Evolutionary conservation across 164 flowering plant genomes (phyloP).

Genomic region (Vitis rotundifolia): DNA sequence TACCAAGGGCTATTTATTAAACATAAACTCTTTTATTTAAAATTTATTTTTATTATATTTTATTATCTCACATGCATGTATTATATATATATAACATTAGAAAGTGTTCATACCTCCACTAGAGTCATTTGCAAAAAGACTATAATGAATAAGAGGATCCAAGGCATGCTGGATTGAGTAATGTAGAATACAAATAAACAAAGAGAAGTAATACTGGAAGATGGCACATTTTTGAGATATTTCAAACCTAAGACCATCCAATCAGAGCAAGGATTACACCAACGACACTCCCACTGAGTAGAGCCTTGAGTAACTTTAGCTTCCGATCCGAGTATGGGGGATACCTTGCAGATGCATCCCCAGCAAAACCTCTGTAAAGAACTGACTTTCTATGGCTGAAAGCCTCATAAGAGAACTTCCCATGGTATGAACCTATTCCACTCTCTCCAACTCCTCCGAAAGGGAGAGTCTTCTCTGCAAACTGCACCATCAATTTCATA

Average conservation of each 20-base stretch:
- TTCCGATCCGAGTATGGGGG: constrained; percentile 76
- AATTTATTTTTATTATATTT: no score
- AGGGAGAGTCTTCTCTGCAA: constrained; percentile 55
- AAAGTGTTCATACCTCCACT: no score
- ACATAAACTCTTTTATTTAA: no score
- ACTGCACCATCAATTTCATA: constrained; percentile 45
- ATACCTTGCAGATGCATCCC: constrained; percentile 70
- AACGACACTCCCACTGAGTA: constrained; percentile 46
- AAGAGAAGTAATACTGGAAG: background rate
- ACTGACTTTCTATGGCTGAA: constrained; percentile 91
- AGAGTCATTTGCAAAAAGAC: background rate
- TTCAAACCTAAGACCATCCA: constrained; percentile 28
- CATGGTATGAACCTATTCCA: constrained; percentile 87
- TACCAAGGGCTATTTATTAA: no score
- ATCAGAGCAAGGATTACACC: constrained; percentile 50
- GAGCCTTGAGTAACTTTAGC: constrained; percentile 56
- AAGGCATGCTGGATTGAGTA: background rate
- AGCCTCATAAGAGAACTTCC: constrained; percentile 83
- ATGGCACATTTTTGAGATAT: background rate
- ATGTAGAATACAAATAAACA: background rate
- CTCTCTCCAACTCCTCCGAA: constrained; percentile 97
- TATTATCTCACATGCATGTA: no score
- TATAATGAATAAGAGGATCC: background rate
- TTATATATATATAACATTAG: no score
- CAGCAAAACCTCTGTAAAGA: constrained; percentile 56